Evolutionary conservation across 2,329 filamentous ascomycete genomes (phyloP).

Genomic region (Neofusicoccum cordaticola): DNA sequence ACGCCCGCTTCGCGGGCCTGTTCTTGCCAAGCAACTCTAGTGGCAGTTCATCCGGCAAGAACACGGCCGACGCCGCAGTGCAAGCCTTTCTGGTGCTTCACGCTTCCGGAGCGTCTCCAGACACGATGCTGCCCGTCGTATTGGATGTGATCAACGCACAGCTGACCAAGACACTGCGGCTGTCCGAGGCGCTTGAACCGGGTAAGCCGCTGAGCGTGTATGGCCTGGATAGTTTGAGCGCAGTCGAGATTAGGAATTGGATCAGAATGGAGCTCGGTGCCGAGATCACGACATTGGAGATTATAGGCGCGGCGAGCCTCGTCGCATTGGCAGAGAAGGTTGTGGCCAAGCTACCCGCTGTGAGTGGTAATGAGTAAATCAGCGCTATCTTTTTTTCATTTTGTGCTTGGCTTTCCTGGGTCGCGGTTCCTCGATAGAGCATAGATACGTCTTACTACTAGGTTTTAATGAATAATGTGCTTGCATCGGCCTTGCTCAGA

Average conservation of each 20-base stretch:
- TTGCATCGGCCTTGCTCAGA: too few relatives aligned
- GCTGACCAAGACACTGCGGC: constrained; percentile 11
- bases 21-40: not conserved
- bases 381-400: too few relatives aligned
- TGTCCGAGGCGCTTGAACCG: constrained; percentile 19
- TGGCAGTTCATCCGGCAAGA: not conserved
- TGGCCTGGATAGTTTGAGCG: constrained; percentile 34
- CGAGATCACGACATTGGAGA: constrained; percentile 26
- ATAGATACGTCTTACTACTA: too few relatives aligned
- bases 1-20: constrained; percentile 1
- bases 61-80: not conserved
- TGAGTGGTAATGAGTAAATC: too few relatives aligned
- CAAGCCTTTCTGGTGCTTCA: constrained; percentile 8
- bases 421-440: too few relatives aligned
- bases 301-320: constrained; percentile 21
- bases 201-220: constrained; percentile 22
- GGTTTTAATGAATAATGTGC: too few relatives aligned
- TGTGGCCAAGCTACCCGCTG: not conserved
- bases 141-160: constrained; percentile 17
- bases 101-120: not conserved
- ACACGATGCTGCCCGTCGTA: not conserved
- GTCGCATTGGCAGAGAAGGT: constrained; percentile 21
- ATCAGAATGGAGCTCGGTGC: constrained; percentile 33
- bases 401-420: too few relatives aligned
- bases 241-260: constrained; percentile 41